phyloP scores from a whole-genome alignment of 2,329 filamentous ascomycete species.

The Curvularia hawaiiensis region DNA sequence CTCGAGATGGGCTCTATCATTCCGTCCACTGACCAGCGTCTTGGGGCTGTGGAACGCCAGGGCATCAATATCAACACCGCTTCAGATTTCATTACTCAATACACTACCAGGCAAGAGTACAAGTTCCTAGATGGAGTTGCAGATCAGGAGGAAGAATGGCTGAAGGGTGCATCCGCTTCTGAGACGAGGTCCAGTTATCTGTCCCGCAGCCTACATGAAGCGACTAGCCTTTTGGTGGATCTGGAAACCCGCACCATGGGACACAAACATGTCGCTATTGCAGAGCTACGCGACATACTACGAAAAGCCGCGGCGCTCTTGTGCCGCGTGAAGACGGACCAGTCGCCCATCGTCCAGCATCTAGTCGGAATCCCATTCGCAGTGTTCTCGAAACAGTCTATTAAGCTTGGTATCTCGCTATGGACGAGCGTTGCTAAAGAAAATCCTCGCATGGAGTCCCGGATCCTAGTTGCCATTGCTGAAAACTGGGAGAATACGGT shows the following conservation, averaged over 20 bases:
- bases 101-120: constrained; percentile 96
- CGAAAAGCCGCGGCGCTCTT: constrained; percentile 84
- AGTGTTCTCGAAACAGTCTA: constrained; percentile 91
- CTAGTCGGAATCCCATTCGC: constrained; percentile 92
- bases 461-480: constrained; percentile 83
- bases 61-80: constrained; percentile 83
- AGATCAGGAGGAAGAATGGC: constrained; percentile 66
- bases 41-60: constrained; percentile 78
- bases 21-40: constrained; percentile 81
- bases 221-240: constrained; percentile 67
- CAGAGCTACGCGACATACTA: constrained; percentile 79
- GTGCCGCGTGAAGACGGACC: constrained; percentile 76
- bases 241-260: constrained; percentile 73
- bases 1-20: constrained; percentile 89
- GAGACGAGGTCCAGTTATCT: constrained; percentile 28
- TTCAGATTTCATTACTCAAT: constrained; percentile 95
- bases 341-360: constrained; percentile 80
- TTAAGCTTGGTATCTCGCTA: constrained; percentile 91
- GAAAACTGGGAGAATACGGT: constrained; percentile 91
- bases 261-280: constrained; percentile 71
- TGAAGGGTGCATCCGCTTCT: constrained; percentile 56
- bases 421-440: constrained; percentile 98
- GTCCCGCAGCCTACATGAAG: constrained; percentile 54
- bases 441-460: constrained; percentile 84
- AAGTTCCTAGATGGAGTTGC: constrained; percentile 79